Evolutionary conservation across 345 rosid species (phyloP).

Genomic region (sweet orange (Citrus sinensis)): DVS_A1.0 CM039167.1:26132001-26132500

Average conservation of each 20-base stretch:
- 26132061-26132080: slow-evolving; percentile 72
- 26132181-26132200: slow-evolving; percentile 74
- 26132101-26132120: slow-evolving; percentile 10
- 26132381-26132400: neutral
- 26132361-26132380: neutral
- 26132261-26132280: neutral
- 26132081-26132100: slow-evolving; percentile 20
- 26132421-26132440: neutral
- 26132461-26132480: neutral
- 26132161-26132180: slow-evolving; percentile 57
- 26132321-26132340: neutral
- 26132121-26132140: slow-evolving; percentile 33
- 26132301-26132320: neutral
- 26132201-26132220: slow-evolving; percentile 87
- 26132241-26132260: neutral
- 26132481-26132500: neutral
- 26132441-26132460: neutral
- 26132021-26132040: slow-evolving; percentile 83
- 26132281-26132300: neutral
- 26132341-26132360: neutral
- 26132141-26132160: slow-evolving; percentile 81
- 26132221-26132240: slow-evolving; percentile 38
- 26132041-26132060: slow-evolving; percentile 75
- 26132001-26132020: slow-evolving; percentile 47
- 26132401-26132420: neutral